phyloP scores from a whole-genome alignment of 1,139 yeast species.

The Ashbya aceris region DNA sequence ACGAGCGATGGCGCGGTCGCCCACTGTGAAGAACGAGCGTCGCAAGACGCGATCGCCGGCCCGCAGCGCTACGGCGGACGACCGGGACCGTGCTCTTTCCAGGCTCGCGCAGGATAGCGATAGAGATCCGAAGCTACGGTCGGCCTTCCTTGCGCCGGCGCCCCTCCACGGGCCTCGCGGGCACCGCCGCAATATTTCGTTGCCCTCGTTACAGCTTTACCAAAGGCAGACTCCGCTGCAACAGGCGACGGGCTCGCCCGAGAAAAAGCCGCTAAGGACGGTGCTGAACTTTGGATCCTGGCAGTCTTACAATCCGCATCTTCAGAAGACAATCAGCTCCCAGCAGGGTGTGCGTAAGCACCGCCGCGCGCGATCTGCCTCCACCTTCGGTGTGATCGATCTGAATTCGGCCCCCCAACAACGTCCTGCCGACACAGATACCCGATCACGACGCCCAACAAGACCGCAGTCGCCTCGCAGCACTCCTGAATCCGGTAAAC shows the following conservation, averaged over 20 bases:
- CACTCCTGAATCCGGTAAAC: no score
- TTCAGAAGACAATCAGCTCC: conserved; percentile 1
- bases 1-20: not conserved
- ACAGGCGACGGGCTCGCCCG: conserved; percentile 1
- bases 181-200: conserved; percentile 19
- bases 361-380: conserved; percentile 23
- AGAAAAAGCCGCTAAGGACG: conserved; percentile 10
- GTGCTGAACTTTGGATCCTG: conserved; percentile 9
- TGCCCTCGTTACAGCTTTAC: conserved; percentile 14
- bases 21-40: conserved; percentile 13
- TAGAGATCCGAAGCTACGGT: not conserved
- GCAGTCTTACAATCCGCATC: conserved; percentile 8
- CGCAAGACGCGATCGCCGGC: conserved; percentile 57
- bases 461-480: no score
- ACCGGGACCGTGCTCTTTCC: conserved; percentile 41
- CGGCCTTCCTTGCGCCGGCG: not conserved
- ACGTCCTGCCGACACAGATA: not conserved
- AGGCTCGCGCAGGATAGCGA: conserved; percentile 26
- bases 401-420: conserved; percentile 20
- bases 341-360: conserved; percentile 14
- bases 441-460: not conserved
- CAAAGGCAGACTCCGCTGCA: conserved; percentile 22
- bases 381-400: conserved; percentile 26
- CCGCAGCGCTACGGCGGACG: conserved; percentile 50
- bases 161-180: conserved; percentile 5